phyloP scores from a whole-genome alignment of 768 basidiomycete genomes.

The Mycena vulgaris region DNA sequence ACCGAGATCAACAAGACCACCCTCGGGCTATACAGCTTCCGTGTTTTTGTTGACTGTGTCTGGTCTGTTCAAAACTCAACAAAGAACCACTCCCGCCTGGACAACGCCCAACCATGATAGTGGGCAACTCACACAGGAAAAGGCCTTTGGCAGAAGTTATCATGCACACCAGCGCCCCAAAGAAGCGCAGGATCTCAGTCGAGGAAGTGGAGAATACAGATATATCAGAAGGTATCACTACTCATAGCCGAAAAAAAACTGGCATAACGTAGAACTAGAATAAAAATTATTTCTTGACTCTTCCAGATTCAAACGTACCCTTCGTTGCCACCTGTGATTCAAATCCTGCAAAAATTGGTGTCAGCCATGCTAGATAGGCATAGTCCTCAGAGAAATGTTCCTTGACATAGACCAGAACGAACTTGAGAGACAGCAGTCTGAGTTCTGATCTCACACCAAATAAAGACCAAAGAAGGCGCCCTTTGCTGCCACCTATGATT shows the following conservation, averaged over 20 bases:
- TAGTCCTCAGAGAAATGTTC: no score
- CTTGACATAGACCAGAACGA: no score
- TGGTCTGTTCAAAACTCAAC: neutral
- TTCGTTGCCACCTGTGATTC: no score
- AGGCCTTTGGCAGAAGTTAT: neutral
- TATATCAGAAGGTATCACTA: neutral
- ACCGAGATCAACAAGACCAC: neutral
- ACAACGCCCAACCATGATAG: neutral
- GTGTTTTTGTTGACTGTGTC: neutral
- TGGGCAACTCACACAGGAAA: neutral
- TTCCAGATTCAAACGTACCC: no score
- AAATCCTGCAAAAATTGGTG: no score
- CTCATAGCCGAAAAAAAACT: neutral
- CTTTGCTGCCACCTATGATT: no score
- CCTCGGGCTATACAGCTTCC: slow-evolving; percentile 4
- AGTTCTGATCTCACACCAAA: no score
- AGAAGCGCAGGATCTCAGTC: neutral
- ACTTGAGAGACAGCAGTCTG: no score
- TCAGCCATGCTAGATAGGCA: no score
- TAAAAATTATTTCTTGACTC: no score
- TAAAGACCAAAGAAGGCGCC: no score
- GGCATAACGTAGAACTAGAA: neutral
- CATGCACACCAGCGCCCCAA: neutral
- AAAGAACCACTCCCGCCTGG: neutral
- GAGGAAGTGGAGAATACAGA: neutral